Evolutionary conservation across 2,329 filamentous ascomycete species (phyloP).

Genomic region (Elsinoe batatas): DNA sequence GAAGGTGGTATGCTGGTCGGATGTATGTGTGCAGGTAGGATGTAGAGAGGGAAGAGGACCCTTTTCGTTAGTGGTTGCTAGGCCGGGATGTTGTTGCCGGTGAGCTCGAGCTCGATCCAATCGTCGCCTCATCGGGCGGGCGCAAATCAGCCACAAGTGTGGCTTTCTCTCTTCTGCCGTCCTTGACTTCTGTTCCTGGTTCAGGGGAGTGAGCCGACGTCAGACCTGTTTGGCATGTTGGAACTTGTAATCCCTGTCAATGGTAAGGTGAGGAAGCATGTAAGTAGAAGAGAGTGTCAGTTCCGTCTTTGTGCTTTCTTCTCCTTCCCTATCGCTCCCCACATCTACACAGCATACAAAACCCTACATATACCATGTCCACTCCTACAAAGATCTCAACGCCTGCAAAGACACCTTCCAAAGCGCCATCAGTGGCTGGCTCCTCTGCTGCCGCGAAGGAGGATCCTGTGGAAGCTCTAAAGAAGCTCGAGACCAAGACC

Average conservation of each 20-base stretch:
- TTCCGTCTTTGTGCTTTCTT: background rate
- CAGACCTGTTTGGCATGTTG: background rate
- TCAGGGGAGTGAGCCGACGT: background rate
- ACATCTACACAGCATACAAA: background rate
- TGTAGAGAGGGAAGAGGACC: background rate
- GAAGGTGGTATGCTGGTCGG: background rate
- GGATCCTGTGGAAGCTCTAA: slow-evolving; percentile 21
- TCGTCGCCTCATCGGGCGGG: too few species aligned
- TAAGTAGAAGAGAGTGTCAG: background rate
- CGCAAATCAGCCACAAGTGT: background rate
- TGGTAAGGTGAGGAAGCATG: background rate
- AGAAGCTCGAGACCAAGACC: slow-evolving; percentile 23
- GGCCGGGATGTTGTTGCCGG: background rate
- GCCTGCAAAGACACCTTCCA: slow-evolving; percentile 13
- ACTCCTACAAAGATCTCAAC: slow-evolving; percentile 13
- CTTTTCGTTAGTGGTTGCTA: slow-evolving; percentile 1
- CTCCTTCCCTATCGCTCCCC: background rate
- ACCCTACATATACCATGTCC: background rate
- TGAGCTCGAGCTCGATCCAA: background rate
- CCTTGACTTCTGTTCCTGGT: background rate
- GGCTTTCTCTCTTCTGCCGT: background rate
- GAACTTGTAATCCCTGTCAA: slow-evolving; percentile 4
- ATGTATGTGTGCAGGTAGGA: too few species aligned
- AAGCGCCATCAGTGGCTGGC: slow-evolving; percentile 13
- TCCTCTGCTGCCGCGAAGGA: slow-evolving; percentile 17